Percentiles rank a stretch among this genome's conserved stretches.
Conservation (phyloP, 2,329 filamentous ascomycete species). For the Ophiostoma perfectum region DNA sequence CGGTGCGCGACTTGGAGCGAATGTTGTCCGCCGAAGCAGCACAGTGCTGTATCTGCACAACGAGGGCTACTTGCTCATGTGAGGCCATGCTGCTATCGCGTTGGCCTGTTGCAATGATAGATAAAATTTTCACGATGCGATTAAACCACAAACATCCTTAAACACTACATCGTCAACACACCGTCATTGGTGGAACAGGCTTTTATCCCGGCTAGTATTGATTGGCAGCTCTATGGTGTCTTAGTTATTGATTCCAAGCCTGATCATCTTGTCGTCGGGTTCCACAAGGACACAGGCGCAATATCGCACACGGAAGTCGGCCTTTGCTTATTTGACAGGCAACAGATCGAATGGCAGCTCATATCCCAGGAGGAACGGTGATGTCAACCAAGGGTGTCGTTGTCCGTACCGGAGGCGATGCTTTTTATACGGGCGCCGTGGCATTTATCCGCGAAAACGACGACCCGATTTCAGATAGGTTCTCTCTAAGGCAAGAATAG, state of each 20-base stretch:
- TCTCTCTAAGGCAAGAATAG: background rate
- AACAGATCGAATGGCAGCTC: background rate
- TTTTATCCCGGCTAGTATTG: background rate
- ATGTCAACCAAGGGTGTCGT: background rate
- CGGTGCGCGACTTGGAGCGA: background rate
- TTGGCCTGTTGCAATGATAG: background rate
- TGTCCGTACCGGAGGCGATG: background rate
- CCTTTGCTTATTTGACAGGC: background rate
- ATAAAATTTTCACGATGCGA: background rate
- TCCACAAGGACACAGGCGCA: background rate
- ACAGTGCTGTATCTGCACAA: background rate
- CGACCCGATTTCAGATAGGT: background rate
- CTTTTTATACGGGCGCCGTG: background rate
- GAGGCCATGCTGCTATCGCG: background rate
- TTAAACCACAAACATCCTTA: background rate
- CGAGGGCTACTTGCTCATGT: conserved; percentile 6
- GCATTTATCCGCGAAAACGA: background rate
- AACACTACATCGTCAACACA: background rate
- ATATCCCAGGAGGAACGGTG: background rate
- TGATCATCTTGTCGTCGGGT: background rate
- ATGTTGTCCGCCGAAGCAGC: background rate
- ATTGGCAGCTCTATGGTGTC: background rate
- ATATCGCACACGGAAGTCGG: background rate
- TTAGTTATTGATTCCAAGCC: background rate
- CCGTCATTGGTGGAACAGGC: background rate